Conservation (phyloP, 2,329 filamentous ascomycete genomes). For the Aspergillus arachidicola region DNA sequence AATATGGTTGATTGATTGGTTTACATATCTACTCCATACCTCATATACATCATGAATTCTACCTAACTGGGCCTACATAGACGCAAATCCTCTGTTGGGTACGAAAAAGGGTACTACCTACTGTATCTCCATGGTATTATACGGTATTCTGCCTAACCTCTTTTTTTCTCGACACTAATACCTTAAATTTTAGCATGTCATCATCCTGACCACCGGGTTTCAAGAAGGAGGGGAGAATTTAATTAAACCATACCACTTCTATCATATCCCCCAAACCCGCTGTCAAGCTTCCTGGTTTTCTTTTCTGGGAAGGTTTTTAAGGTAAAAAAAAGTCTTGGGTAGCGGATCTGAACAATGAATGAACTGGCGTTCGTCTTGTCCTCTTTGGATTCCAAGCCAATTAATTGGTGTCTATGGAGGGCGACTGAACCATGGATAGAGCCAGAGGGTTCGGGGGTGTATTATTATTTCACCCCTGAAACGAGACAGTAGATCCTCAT, state of each 20-base stretch:
- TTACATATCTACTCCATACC: not conserved
- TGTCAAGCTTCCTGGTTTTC: not conserved
- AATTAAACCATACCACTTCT: not conserved
- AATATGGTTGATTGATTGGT: not conserved
- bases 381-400: not conserved
- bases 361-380: not conserved
- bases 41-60: not conserved
- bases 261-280: not conserved
- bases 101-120: not conserved
- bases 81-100: not conserved
- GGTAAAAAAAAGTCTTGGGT: not conserved
- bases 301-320: not conserved
- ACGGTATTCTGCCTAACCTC: not conserved
- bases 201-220: not conserved
- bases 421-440: not conserved
- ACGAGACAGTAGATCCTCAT: slow-evolving; percentile 29
- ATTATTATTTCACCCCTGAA: slow-evolving; percentile 28
- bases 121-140: not conserved
- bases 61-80: not conserved
- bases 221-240: not conserved
- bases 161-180: not conserved
- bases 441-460: not conserved
- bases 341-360: not conserved
- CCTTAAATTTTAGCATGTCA: not conserved
- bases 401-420: not conserved